Evolutionary conservation across 768 basidiomycete genomes (phyloP), one percentile per base, ranked within the genome.

Genomic region (Cystobasidium onofrii): DNA sequence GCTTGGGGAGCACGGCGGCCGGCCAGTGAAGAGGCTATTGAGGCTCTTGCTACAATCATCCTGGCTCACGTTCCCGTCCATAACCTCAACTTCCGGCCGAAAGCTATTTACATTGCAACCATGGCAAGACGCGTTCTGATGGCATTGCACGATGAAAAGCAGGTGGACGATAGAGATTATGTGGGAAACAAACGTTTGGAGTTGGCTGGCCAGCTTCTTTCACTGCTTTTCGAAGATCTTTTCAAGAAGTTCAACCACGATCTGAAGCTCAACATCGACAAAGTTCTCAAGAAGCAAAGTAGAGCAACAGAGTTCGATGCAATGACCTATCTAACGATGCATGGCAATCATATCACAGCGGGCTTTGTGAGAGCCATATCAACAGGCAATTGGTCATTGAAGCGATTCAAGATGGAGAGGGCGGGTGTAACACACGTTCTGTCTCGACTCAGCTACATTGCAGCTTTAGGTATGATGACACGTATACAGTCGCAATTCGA

Each of bases 391-490:
- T 99, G 96, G 96, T 92, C 91, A 12, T 84, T 99, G 63, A 98
- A 97, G 81, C 90, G 96, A 64, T 98, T 99, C 86, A 95, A 94
- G 84, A 98, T 98, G 79, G 95, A 98, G 80, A 88, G 96, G 39
- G 96, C 96, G 0, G 96, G 96, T 36, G 92, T 99, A 57, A 99
- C 96, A 0, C 96, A 99, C 80, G 96, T 99, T 76, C 87, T 99
- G 29, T 92, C 90, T 78, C 88, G 96, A 50, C 83, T 99, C 64
- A 91, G 89, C 79, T 99, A 95, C 84, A 96, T 99, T 81, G 90
- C 92, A 71, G 96, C 96, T 0, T 85, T 99, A 18, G 96, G 96
- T 18, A 99, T 98, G 96, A 99, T 99, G 96, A 99, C 96, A 10
- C 89, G 96, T 27, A 99, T 99, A 76, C 90, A 91, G 13, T 95